A percentile compares a stretch with the other conserved stretches of the same genome.
phyloP scores from a whole-genome alignment of 1,284 basidiomycete genomes.

The Heterobasidion annosum region DNA sequence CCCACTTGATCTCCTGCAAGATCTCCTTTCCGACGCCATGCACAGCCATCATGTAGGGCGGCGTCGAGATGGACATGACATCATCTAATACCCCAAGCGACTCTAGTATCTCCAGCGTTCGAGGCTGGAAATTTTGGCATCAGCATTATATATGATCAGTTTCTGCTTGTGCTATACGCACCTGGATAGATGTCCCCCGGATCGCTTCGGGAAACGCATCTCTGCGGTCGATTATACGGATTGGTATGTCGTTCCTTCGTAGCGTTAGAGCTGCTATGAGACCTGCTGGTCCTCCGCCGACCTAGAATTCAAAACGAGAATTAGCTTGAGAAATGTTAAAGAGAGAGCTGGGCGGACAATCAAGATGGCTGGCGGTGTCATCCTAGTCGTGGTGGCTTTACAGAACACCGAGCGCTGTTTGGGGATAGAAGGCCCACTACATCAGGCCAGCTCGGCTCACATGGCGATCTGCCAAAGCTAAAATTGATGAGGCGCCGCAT shows the following conservation, averaged over 20 bases:
- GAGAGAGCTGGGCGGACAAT: neutral
- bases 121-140: slow-evolving; percentile 1
- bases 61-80: slow-evolving; percentile 4
- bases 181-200: slow-evolving; percentile 10
- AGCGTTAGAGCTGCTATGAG: slow-evolving; percentile 16
- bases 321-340: neutral
- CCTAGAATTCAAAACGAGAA: slow-evolving; percentile 6
- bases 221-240: slow-evolving; percentile 17
- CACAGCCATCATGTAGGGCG: slow-evolving; percentile 2
- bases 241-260: slow-evolving; percentile 13
- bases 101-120: slow-evolving; percentile 8
- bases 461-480: no score
- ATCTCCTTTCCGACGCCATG: slow-evolving; percentile 5
- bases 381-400: neutral
- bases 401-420: no score
- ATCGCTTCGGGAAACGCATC: slow-evolving; percentile 10
- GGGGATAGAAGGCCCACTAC: no score
- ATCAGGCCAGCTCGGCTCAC: no score
- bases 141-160: neutral
- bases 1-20: neutral
- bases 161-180: neutral
- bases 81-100: slow-evolving; percentile 10
- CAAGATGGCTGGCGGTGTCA: neutral
- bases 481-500: no score
- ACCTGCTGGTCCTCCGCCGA: slow-evolving; percentile 17